A percentile compares a stretch with the other conserved stretches of the same genome.
Evolutionary conservation across 140 eudicot genomes (phyloP).

Genomic region (Erigeron philadelphicus): DNA sequence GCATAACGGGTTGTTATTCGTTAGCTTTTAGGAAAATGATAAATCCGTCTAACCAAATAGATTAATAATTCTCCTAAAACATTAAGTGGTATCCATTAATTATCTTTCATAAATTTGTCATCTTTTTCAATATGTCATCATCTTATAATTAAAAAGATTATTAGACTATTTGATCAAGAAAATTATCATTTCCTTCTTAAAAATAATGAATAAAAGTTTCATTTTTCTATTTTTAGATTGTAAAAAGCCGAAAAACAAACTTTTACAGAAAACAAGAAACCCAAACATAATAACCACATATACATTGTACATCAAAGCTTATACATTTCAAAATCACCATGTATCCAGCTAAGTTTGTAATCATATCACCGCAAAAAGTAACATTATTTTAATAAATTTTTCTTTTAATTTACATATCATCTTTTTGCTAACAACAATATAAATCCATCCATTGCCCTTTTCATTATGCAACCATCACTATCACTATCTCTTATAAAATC

Average conservation of each 20-base stretch:
- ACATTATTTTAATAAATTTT: conserved; percentile 6
- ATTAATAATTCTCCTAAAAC: no score
- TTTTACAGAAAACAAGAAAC: background rate
- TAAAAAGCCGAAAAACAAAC: conserved; percentile 16
- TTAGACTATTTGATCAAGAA: no score
- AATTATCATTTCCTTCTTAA: no score
- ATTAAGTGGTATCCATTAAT: no score
- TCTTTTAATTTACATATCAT: background rate
- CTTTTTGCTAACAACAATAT: conserved; percentile 22
- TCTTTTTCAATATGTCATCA: no score
- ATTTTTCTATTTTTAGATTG: conserved; percentile 20
- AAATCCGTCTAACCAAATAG: no score
- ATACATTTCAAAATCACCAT: conserved; percentile 20
- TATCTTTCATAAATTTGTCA: no score
- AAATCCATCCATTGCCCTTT: conserved; percentile 31
- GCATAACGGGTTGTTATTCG: no score
- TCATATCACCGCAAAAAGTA: conserved; percentile 27
- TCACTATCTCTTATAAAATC: background rate
- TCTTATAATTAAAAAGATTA: no score
- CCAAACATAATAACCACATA: background rate
- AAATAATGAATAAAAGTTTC: background rate
- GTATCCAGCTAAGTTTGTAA: conserved; percentile 23
- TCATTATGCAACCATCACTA: conserved; percentile 30
- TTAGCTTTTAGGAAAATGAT: no score
- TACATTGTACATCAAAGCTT: conserved; percentile 11